A percentile compares a stretch with the other conserved stretches of the same genome.
Conservation (phyloP, 2,329 filamentous ascomycete species). For the Hymenoscyphus fraxineus region DNA sequence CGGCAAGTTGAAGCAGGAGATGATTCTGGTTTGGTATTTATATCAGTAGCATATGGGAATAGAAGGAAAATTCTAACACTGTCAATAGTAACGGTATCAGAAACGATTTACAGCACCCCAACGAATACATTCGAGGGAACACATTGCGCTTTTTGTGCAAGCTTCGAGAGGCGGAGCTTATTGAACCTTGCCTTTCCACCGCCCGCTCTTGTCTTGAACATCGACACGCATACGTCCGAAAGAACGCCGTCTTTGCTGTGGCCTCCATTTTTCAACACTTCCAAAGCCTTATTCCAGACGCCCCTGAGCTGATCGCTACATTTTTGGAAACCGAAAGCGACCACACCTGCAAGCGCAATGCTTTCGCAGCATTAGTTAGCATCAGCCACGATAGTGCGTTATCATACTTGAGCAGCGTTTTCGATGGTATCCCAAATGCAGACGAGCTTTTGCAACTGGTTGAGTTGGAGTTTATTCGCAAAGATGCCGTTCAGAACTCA, state of each 20-base stretch:
- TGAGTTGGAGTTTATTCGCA: conserved; percentile 95
- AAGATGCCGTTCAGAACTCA: conserved; percentile 90
- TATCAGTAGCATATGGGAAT: not conserved
- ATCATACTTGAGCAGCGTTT: conserved; percentile 80
- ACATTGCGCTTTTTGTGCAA: conserved; percentile 98
- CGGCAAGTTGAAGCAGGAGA: conserved; percentile 98
- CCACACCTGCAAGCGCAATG: conserved; percentile 95
- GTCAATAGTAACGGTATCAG: conserved; percentile 83
- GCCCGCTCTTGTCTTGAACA: conserved; percentile 91
- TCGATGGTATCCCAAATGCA: conserved; percentile 90
- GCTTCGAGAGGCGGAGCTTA: conserved; percentile 88
- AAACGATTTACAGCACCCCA: conserved; percentile 94
- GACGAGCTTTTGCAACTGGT: conserved; percentile 91
- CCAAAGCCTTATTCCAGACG: conserved; percentile 89
- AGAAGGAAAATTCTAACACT: conserved; percentile 9
- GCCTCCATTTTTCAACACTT: conserved; percentile 90
- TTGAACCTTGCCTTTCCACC: conserved; percentile 91
- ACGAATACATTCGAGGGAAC: conserved; percentile 97
- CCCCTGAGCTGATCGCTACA: conserved; percentile 81
- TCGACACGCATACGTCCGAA: conserved; percentile 94
- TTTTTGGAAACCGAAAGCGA: conserved; percentile 92
- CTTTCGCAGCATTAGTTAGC: conserved; percentile 83
- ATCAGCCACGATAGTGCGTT: conserved; percentile 94
- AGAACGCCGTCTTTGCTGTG: conserved; percentile 95
- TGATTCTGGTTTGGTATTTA: conserved; percentile 92